These are phyloP conservation scores for Leptographium procerum DNA, from an alignment of 2,329 filamentous ascomycete genomes.

Conservation along the genomic window DNA sequence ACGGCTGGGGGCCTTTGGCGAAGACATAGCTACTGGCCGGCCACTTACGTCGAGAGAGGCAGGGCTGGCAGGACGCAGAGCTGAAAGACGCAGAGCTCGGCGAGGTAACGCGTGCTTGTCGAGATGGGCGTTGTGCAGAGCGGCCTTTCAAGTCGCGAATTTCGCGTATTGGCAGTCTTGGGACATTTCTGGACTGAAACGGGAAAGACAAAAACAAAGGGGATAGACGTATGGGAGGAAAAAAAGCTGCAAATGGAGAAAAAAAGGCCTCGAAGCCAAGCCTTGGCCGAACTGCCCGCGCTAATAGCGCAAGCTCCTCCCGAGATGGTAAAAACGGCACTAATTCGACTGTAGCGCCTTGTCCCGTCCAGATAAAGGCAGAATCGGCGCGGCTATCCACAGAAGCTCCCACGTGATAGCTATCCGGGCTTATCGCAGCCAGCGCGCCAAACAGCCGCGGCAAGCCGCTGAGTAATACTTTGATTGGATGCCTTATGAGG, in stretches of 20 bases:
- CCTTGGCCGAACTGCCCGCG: background rate
- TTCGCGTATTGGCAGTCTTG: too few relatives aligned
- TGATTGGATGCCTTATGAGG: too few relatives aligned
- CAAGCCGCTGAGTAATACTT: background rate
- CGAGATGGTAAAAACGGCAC: too few relatives aligned
- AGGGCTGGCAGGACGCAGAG: background rate
- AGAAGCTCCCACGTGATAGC: background rate
- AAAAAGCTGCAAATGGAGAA: background rate
- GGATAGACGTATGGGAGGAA: background rate
- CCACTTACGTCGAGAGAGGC: too few relatives aligned
- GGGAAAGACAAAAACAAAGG: background rate
- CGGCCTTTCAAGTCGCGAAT: background rate
- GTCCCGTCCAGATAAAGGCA: too few relatives aligned
- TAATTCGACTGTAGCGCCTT: too few relatives aligned
- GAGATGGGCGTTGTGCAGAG: background rate
- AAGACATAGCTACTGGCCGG: constrained; percentile 18
- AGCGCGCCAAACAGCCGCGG: background rate
- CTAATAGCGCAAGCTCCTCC: background rate
- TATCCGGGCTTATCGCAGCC: background rate
- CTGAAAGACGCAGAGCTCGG: background rate
- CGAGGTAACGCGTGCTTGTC: background rate
- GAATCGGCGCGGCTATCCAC: background rate
- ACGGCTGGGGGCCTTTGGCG: constrained; percentile 10
- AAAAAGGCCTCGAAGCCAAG: background rate
- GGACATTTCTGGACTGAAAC: background rate